Evolutionary conservation across 192 early-diverging fungal species (phyloP), one percentile per base, ranked within the genome.

Genomic region (Coemansia aciculifera): DNA sequence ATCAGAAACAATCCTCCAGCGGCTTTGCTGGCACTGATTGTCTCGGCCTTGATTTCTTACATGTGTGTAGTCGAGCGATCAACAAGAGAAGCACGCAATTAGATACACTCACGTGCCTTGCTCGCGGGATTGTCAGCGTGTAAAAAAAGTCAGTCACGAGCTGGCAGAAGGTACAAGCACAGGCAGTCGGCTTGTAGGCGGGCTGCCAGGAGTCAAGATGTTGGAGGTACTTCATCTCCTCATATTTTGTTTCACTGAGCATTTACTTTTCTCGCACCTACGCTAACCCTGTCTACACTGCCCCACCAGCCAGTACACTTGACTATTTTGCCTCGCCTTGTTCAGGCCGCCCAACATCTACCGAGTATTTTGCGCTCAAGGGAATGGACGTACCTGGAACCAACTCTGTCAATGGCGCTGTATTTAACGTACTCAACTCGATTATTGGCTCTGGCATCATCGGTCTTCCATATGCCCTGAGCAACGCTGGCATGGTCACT

Each of bases 401-500:
- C 17, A 27, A 48, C 44, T 48, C 44, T 48, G 44, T 48, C n/a
- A 61, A 43, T 59, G 56, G 23, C 51, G 75, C 72, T 3, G 70
- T 84, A 5, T 85, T 88, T 62, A 89, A 87, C 39, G 81, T 90
- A 39, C 83, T 90, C 9, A 90, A 90, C 68, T 85, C 87, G 12
- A 89, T 87, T 8, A 85, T 89, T 4, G 89, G 89, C 15, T 86
- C 87, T 34, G 89, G 89, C 9, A 85, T 90, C 37, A 71, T 90
- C 10, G 85, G 87, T 5, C 63, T 90, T 13, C 85, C 89, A 12
- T 90, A 86, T 67, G 87, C 89, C 1, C 73, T 90, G 39, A 74
- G 80, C 62, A 84, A 85, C 39, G 84, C 79, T 7, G 89, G 89
- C 4, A 88, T 90, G 46, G 52, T 71, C 21, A 66, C 80, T 19